Evolutionary conservation across 2,329 filamentous ascomycete genomes (phyloP), one percentile per base, ranked within the genome.

Genomic region (Pseudocercospora pini-densiflorae): DNA sequence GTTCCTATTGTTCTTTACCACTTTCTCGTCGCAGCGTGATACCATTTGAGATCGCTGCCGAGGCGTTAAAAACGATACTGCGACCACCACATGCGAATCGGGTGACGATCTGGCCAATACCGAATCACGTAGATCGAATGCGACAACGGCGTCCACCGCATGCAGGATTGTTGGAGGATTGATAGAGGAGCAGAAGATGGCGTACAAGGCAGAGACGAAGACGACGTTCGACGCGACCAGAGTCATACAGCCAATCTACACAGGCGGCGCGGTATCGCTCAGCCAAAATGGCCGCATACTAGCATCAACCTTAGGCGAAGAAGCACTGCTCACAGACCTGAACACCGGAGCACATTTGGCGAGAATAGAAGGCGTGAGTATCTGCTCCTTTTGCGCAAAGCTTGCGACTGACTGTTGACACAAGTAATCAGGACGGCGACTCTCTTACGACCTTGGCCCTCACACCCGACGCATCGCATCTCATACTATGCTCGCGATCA

Each of bases 401-500:
- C 61, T 65, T 36, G 55, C 68, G 69, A 77, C 77, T 79, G 76
- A 79, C 76, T 67, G 69, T 80, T 81, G 76, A 82, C 79, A 69
- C 40, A 77, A 68, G 67, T 63, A 57, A 57, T 40, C 74, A 84
- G 82, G 84, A 86, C 73, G 84, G 83, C 66, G 93, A 96, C 78
- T 79, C 87, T 16, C 90, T 96, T 67, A 95, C 93, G 31, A 92
- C 91, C 2, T 78, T 95, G 49, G 58, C 72, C 93, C 91, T 99
- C 72, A 96, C 94, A 0, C 93, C 94, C 0, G 92, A 92, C 68
- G 93, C 89, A 8, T 93, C 92, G 27, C 93, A 97, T 79, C 86
- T 98, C 63, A 89, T 97, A 70, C 83, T 96, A 72, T 98, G 94
- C 82, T 99, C 95, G 19, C 90, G 94, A 72, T 98, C 94, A n/a